phyloP scores from a whole-genome alignment of 176 grass and related monocot genomes.

The Oryza rufipogon region DNA sequence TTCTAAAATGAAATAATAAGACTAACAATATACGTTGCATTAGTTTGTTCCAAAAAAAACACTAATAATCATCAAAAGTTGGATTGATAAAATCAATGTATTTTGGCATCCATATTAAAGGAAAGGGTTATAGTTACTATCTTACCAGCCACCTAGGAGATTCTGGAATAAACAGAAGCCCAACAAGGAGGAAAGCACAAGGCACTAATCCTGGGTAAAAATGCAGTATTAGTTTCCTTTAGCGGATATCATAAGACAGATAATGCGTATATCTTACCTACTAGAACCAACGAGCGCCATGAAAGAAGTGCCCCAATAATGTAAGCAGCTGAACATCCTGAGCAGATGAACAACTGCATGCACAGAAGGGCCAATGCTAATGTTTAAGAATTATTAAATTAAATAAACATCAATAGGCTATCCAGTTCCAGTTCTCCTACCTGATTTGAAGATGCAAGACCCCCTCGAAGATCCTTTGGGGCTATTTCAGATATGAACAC shows the following conservation, averaged over 20 bases:
- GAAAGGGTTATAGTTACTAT: no score
- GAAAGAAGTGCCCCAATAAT: constrained; percentile 69
- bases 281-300: constrained; percentile 67
- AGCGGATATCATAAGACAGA: constrained; percentile 8
- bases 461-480: constrained; percentile 68
- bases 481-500: constrained; percentile 85
- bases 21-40: background rate
- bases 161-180: constrained; percentile 73
- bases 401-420: background rate
- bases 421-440: constrained; percentile 20
- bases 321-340: constrained; percentile 66
- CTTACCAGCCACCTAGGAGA: constrained; percentile 90
- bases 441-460: constrained; percentile 66
- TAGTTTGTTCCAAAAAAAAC: no score
- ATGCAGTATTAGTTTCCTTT: constrained; percentile 25
- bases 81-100: background rate
- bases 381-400: background rate
- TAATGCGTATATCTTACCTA: constrained; percentile 55
- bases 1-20: background rate
- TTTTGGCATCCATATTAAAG: background rate
- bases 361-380: background rate
- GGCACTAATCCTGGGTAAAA: constrained; percentile 65
- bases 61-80: background rate
- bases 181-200: constrained; percentile 60
- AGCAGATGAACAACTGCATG: constrained; percentile 66